Conservation (phyloP, 2,329 filamentous ascomycete species). For the Metarhizium rileyi region DNA sequence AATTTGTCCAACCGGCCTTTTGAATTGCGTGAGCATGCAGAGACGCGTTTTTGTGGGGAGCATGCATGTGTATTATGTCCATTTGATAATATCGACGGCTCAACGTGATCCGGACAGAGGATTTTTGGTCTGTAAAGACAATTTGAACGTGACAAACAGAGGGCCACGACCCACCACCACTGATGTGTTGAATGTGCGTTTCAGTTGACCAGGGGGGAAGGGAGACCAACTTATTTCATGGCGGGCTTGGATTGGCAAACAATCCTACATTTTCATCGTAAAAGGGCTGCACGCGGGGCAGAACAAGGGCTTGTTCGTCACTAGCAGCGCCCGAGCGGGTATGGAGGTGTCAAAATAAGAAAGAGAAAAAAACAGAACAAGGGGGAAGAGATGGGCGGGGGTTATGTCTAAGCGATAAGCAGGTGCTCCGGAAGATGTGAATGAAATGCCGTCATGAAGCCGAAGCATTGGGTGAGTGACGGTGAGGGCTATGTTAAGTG, state of each 20-base stretch:
- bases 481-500: too few species aligned
- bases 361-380: background rate
- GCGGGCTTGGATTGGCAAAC: background rate
- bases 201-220: background rate
- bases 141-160: background rate
- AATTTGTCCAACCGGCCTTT: background rate
- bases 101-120: background rate
- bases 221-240: background rate
- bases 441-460: too few species aligned
- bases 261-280: conserved; percentile 3
- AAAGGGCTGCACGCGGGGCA: background rate
- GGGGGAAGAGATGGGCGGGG: background rate
- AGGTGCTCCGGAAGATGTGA: too few species aligned
- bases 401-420: too few species aligned
- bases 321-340: background rate
- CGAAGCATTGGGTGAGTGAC: too few species aligned
- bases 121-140: background rate
- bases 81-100: background rate
- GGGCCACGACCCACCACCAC: background rate
- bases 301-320: background rate
- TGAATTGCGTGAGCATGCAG: background rate
- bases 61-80: background rate
- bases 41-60: background rate
- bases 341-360: background rate
- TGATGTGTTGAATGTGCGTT: background rate